Conservation (phyloP, 179 eudicot species). For the Dionaea muscipula region DNA sequence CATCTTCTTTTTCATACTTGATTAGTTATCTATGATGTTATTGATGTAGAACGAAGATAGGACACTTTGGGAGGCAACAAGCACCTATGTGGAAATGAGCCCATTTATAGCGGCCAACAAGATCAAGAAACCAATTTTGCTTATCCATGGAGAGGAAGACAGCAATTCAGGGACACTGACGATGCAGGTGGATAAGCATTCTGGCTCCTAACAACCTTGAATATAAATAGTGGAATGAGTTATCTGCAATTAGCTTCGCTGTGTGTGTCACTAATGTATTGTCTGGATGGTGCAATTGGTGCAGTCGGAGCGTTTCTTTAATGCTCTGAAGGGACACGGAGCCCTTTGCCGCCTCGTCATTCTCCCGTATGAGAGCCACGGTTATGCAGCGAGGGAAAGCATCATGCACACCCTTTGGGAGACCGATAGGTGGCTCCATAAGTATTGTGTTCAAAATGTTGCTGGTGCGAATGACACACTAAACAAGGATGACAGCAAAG, state of each 20-base stretch:
- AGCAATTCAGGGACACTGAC: constrained; percentile 87
- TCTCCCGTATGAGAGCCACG: constrained; percentile 88
- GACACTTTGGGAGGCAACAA: constrained; percentile 88
- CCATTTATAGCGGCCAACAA: constrained; percentile 90
- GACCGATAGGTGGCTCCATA: constrained; percentile 91
- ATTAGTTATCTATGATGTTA: not conserved
- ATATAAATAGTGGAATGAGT: not conserved
- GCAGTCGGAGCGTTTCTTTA: constrained; percentile 91
- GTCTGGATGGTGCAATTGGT: constrained; percentile 6
- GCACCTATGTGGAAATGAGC: constrained; percentile 81
- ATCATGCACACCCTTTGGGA: constrained; percentile 99
- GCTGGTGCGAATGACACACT: constrained; percentile 22
- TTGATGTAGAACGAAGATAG: constrained; percentile 71
- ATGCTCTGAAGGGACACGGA: constrained; percentile 92
- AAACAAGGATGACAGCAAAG: constrained; percentile 20
- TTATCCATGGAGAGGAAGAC: constrained; percentile 96
- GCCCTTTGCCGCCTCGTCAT: constrained; percentile 74
- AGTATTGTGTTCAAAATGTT: constrained; percentile 47
- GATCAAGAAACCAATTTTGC: constrained; percentile 84
- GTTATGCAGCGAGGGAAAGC: constrained; percentile 88
- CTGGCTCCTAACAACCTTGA: not conserved
- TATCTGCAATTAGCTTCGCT: not conserved
- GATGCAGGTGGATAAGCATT: constrained; percentile 55
- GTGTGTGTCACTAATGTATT: not conserved
- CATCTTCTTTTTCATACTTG: not conserved